A percentile compares a stretch with the other conserved stretches of the same genome.
These are phyloP conservation scores for Parafenestella ontariensis DNA, from an alignment of 2,329 filamentous ascomycete species.

Conservation along the genomic window DNA sequence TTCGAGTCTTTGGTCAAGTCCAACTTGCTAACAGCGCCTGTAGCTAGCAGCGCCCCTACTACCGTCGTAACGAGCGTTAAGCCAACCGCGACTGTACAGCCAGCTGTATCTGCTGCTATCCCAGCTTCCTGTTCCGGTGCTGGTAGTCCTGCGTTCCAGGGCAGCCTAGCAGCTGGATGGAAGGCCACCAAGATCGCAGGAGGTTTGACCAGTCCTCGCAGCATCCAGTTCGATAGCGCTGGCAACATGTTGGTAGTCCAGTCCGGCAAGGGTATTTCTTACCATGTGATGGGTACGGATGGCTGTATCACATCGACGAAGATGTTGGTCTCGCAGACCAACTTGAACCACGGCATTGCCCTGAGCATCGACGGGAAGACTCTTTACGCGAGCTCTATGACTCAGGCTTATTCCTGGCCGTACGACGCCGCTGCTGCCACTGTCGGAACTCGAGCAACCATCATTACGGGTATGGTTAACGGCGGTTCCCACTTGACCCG, in stretches of 20 bases:
- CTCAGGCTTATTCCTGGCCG: conserved; percentile 66
- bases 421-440: conserved; percentile 63
- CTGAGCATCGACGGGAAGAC: conserved; percentile 56
- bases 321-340: conserved; percentile 41
- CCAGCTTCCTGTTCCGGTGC: conserved; percentile 41
- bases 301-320: conserved; percentile 42
- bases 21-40: conserved; percentile 38
- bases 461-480: conserved; percentile 66
- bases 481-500: conserved; percentile 67
- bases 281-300: conserved; percentile 35
- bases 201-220: conserved; percentile 39
- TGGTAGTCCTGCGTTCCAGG: conserved; percentile 30
- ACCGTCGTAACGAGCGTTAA: conserved; percentile 31
- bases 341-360: conserved; percentile 60
- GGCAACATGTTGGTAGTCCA: conserved; percentile 47
- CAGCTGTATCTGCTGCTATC: conserved; percentile 29
- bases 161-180: conserved; percentile 39
- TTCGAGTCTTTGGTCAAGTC: conserved; percentile 39
- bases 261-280: conserved; percentile 43
- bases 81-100: conserved; percentile 22
- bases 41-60: conserved; percentile 25
- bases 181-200: conserved; percentile 43
- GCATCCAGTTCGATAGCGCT: conserved; percentile 40
- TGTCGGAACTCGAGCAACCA: conserved; percentile 59
- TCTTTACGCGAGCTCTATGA: conserved; percentile 62